Evolutionary conservation across 768 basidiomycete genomes (phyloP), one percentile per base, ranked within the genome.

Genomic region (Podaxis carcinomalis): DNA sequence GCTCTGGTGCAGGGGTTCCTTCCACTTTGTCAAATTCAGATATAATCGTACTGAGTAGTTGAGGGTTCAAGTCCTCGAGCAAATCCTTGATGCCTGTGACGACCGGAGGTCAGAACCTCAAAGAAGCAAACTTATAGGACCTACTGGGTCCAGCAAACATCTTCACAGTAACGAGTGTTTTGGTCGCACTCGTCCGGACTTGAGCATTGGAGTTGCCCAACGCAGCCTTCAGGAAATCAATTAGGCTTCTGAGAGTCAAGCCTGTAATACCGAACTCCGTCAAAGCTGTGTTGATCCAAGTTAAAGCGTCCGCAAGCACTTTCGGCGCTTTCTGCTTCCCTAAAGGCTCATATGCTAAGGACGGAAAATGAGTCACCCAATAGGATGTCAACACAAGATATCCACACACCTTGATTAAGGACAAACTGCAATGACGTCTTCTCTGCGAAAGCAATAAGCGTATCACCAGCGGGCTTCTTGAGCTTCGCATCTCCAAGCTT

Each of bases 251-350:
- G 35, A 98, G 79, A 4, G 90, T 86, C 35, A 99, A 69, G 3
- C 95, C 95, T 25, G 85, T 82, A 62, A 95, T 91, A 42, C 97
- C 97, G 70, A 99, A 99, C 59, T 98, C 97, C 16, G 78, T 79
- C 35, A 99, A 74, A 6, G 90, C 89, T 36, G 86, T 82, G 61
- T 94, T 93, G 61, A 97, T 83, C 95, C 96, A 98, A 25, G 80
- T 75, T 51, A 95, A 74, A 1, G 95, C 88, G 70, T 99, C 97
- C 0, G 95, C 93, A 36, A 98, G 81, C 46, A 94, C 93, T 74
- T 98, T 99, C 0, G 97, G 96, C 2, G 97, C 96, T 71, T 99
- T 99, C 71, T 95, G 94, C 74, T 95, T 97, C 28, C 85, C 84
- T 68, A 99, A 76, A 0, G 96, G 90, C 23, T 98, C 97, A 69